Base-by-base conservation (phyloP, 306 rosid species). In the Casuarina cunninghamiana region DNA sequence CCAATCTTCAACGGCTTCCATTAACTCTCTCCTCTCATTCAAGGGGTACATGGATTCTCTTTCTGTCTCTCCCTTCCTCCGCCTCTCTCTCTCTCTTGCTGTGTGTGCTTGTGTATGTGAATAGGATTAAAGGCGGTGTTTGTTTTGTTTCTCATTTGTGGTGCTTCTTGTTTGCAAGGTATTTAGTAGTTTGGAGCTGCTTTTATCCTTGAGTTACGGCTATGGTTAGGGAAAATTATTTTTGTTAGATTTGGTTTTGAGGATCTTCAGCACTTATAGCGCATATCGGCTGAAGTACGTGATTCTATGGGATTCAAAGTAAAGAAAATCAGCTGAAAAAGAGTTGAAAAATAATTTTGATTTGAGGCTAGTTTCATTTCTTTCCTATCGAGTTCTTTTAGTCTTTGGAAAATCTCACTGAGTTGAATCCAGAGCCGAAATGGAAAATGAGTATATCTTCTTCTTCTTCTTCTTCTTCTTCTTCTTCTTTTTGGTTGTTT, bases 261-360 rank as follows among this genome's bases (percentile, higher is more conserved):
- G 63, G 63, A 57, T 57, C 19, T 57, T 21, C 39, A 26, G 13
- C 9, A 48, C 39, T 42, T 16, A 35, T 66, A 17, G 50, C 71
- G 17, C 13, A 39, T 13, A 37, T 70, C 50, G 32, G 73, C 45
- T 77, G 69, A 32, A 65, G 69, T 10, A 51, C 81, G 53, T 57
- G 65, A 69, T 55, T 5, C 50, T 75, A 77, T 32, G 10, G 71
- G 42, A 51, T 66, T 80, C 51, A 60, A 68, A 65, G 72, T 35
- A 9, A 10, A 61, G 51, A 75, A 81, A 80, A 53, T 81, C 71
- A 82, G 62, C 82, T 48, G 32, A 63, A 68, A 63, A 68, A 26
- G 58, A 55, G 46, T 9, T 2, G 11, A 48, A 39, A 38, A 65
- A 1, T 71, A 6, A 54, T 69, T 35, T 9, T 37, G 3, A 60